A percentile compares a stretch with the other conserved stretches of the same genome.
phyloP scores from a whole-genome alignment of 1,139 yeast species.

The Scheffersomyces illinoinensis region DNA sequence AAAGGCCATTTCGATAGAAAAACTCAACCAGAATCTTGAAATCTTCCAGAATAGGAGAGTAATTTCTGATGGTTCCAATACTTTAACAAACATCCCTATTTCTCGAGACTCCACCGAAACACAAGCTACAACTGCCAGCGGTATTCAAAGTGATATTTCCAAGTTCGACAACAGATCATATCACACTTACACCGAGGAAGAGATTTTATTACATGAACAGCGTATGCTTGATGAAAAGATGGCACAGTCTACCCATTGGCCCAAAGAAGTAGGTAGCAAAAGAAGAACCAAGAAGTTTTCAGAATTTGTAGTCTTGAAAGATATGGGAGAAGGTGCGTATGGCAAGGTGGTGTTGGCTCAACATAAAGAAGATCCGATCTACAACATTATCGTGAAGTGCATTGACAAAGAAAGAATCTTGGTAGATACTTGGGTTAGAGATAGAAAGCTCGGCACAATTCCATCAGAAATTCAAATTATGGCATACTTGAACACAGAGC shows the following conservation, averaged over 20 bases:
- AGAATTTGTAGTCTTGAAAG: constrained; percentile 70
- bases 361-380: constrained; percentile 60
- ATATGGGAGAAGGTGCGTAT: constrained; percentile 95
- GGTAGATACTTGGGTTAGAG: constrained; percentile 97
- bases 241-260: constrained; percentile 47
- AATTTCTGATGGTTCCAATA: not conserved
- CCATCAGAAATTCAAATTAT: constrained; percentile 94
- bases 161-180: constrained; percentile 4
- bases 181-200: constrained; percentile 35
- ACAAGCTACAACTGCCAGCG: not conserved
- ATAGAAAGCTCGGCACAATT: constrained; percentile 84
- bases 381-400: constrained; percentile 79
- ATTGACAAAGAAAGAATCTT: constrained; percentile 89
- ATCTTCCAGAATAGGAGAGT: not conserved
- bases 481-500: constrained; percentile 71
- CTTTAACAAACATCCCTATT: not conserved
- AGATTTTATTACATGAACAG: constrained; percentile 46
- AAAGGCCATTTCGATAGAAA: not conserved
- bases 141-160: not conserved
- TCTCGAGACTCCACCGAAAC: not conserved
- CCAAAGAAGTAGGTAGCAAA: constrained; percentile 55
- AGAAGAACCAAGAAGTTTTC: constrained; percentile 66
- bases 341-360: constrained; percentile 86
- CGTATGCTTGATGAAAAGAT: constrained; percentile 38
- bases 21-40: not conserved